Evolutionary conservation across 2,329 filamentous ascomycete species (phyloP).

Genomic region (Ilyonectria mors-panacis): DNA sequence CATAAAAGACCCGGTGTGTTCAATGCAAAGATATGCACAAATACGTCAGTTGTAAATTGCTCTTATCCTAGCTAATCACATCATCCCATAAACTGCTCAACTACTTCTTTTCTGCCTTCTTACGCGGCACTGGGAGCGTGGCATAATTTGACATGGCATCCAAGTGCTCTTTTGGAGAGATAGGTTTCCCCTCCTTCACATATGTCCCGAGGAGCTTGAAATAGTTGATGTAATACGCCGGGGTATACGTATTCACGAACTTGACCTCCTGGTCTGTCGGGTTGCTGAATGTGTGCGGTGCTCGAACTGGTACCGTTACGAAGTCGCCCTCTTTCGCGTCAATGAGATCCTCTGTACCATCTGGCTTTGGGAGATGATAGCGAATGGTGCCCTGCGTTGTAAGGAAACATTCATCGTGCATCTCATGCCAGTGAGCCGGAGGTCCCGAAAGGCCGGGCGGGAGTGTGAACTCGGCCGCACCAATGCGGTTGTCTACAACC

Average conservation of each 20-base stretch:
- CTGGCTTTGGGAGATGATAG: conserved; percentile 26
- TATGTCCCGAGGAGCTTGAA: conserved; percentile 30
- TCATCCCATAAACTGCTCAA: neutral
- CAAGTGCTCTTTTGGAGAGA: conserved; percentile 28
- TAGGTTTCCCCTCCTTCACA: conserved; percentile 26
- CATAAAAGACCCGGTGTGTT: too few species aligned
- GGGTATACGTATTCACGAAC: conserved; percentile 31
- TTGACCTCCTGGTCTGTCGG: conserved; percentile 25
- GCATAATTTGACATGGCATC: conserved; percentile 31
- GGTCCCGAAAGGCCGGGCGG: conserved; percentile 22
- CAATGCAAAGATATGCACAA: too few species aligned
- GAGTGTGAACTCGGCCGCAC: conserved; percentile 29
- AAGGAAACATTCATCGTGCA: conserved; percentile 29
- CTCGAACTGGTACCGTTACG: conserved; percentile 23
- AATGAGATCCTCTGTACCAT: conserved; percentile 23
- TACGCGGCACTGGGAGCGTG: conserved; percentile 17
- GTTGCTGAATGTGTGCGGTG: conserved; percentile 29
- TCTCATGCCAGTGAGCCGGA: conserved; percentile 28
- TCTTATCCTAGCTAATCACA: neutral
- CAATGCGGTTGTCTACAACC: conserved; percentile 27
- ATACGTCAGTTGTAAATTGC: too few species aligned
- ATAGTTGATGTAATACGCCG: conserved; percentile 29
- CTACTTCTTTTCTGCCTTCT: conserved; percentile 24
- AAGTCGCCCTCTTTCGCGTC: conserved; percentile 29
- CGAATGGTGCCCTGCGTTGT: conserved; percentile 26